phyloP scores from a whole-genome alignment of 192 early-diverging fungal species.

The Mortierella hygrophila region DNA sequence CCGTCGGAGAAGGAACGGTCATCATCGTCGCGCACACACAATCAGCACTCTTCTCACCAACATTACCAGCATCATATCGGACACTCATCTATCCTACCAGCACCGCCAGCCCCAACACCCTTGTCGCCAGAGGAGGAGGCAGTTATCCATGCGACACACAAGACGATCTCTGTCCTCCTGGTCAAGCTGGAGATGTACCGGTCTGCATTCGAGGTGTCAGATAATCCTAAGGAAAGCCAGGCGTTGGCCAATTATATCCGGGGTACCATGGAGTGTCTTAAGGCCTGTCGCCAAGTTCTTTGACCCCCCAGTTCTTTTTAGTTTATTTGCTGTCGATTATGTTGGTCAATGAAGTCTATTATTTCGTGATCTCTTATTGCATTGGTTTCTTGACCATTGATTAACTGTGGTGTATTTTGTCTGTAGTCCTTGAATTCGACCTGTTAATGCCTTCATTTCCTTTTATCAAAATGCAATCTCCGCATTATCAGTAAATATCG shows the following conservation, averaged over 20 bases:
- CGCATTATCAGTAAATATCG: too few relatives aligned
- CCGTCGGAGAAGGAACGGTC: constrained; percentile 31
- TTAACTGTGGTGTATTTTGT: too few relatives aligned
- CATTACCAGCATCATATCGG: neutral
- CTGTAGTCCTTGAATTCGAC: too few relatives aligned
- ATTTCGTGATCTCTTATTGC: neutral
- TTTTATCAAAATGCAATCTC: too few relatives aligned
- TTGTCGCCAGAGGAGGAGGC: constrained; percentile 25
- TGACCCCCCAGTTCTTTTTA: neutral
- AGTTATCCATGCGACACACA: constrained; percentile 31
- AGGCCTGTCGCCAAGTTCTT: constrained; percentile 42
- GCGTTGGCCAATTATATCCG: constrained; percentile 32
- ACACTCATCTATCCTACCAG: neutral
- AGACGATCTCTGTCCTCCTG: constrained; percentile 30
- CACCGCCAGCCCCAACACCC: constrained; percentile 9
- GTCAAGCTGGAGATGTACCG: constrained; percentile 42
- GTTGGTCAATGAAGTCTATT: too few relatives aligned
- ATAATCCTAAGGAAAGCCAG: constrained; percentile 43
- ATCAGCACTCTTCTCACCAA: neutral
- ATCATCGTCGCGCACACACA: neutral
- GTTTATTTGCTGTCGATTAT: neutral
- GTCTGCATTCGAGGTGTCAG: constrained; percentile 35
- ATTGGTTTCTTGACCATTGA: too few relatives aligned
- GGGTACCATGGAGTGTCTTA: constrained; percentile 44
- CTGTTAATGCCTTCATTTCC: too few relatives aligned